Percentiles rank a stretch among this genome's conserved stretches.
phyloP scores from a whole-genome alignment of 352 stramenopile genomes.

The Globisporangium radiosum region DNA sequence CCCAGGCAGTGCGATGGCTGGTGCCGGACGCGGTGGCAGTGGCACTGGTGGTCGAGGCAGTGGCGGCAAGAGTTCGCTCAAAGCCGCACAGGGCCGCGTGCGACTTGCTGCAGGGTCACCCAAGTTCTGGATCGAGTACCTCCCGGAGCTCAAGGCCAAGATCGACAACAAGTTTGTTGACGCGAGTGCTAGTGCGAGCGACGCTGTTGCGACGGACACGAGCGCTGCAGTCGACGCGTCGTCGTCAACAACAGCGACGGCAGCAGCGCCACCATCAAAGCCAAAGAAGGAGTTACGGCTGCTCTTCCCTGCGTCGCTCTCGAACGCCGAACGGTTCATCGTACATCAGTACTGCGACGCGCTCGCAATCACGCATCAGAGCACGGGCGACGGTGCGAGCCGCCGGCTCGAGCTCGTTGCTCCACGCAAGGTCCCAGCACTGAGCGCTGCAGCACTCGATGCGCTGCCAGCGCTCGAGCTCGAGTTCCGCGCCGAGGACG shows the following conservation, averaged over 20 bases:
- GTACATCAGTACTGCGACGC: constrained; percentile 63
- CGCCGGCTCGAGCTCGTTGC: constrained; percentile 33
- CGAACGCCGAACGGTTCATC: constrained; percentile 57
- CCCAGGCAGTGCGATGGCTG: constrained; percentile 11
- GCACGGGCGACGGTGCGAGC: constrained; percentile 30
- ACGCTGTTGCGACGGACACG: constrained; percentile 3
- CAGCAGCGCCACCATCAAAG: background rate
- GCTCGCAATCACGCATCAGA: constrained; percentile 51
- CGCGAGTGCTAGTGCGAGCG: constrained; percentile 6
- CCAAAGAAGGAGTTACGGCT: constrained; percentile 33
- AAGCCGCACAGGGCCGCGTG: constrained; percentile 35
- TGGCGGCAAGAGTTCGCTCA: constrained; percentile 27
- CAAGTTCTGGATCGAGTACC: constrained; percentile 50
- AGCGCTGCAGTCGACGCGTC: constrained; percentile 9
- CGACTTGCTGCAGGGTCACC: constrained; percentile 25
- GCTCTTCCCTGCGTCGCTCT: constrained; percentile 31
- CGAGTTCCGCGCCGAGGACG: constrained; percentile 56
- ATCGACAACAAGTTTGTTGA: constrained; percentile 40
- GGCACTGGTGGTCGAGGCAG: constrained; percentile 19
- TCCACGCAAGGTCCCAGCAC: constrained; percentile 18
- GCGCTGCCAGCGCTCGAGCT: constrained; percentile 25
- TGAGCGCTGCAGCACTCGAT: constrained; percentile 4
- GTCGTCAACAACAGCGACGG: constrained; percentile 7
- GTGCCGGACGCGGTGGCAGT: constrained; percentile 20
- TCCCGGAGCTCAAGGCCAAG: constrained; percentile 53